Evolutionary conservation across 768 basidiomycete genomes (phyloP).

Genomic region (Termitomyces sp.): DNA sequence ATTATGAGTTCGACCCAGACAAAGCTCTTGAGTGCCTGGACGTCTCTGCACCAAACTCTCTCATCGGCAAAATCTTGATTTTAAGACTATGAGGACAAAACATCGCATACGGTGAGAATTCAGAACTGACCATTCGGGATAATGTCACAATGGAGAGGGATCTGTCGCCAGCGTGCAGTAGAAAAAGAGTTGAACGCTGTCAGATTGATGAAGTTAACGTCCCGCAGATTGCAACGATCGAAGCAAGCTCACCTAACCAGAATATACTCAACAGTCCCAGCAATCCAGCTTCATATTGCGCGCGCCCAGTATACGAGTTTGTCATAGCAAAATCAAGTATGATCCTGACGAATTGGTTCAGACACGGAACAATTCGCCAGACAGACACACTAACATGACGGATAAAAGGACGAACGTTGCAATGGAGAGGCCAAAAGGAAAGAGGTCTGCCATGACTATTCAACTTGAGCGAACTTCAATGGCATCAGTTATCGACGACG

Average conservation of each 20-base stretch:
- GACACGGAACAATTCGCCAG: neutral
- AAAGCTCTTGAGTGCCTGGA: conserved; percentile 50
- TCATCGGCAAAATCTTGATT: conserved; percentile 36
- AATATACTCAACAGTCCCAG: conserved; percentile 41
- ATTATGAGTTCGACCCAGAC: conserved; percentile 55
- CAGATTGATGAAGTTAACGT: neutral
- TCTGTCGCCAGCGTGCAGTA: conserved; percentile 46
- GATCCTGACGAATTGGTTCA: conserved; percentile 25
- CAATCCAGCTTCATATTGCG: conserved; percentile 42
- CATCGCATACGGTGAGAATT: neutral
- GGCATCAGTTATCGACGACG: conserved; percentile 1
- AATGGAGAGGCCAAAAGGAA: conserved; percentile 57
- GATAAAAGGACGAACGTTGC: conserved; percentile 39
- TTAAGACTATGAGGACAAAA: neutral
- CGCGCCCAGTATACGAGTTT: conserved; percentile 38
- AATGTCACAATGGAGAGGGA: conserved; percentile 40
- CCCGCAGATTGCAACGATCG: neutral
- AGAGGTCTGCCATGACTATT: conserved; percentile 51
- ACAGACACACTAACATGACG: conserved; percentile 30
- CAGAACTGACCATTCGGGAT: conserved; percentile 37
- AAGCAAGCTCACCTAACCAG: conserved; percentile 43
- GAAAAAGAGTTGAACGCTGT: conserved; percentile 57
- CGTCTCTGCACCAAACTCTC: conserved; percentile 46
- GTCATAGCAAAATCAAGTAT: conserved; percentile 34
- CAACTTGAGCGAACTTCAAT: neutral